These are phyloP conservation scores for Pisolithus sp. DNA, from an alignment of 768 basidiomycete species.

Conservation along the genomic window DNA sequence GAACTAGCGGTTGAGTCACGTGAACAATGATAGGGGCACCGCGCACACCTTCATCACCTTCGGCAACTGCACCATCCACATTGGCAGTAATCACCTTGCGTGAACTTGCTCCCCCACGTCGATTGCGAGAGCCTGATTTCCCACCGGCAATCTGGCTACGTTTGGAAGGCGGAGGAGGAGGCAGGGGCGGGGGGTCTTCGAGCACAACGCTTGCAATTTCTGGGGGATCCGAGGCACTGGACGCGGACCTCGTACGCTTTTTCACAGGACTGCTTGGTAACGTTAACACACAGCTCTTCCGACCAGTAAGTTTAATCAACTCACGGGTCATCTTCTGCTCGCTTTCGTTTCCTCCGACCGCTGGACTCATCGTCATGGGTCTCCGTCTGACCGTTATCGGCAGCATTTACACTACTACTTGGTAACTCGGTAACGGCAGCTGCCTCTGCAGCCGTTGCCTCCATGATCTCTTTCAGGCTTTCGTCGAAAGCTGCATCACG, in stretches of 20 bases:
- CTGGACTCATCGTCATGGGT: slow-evolving; percentile 45
- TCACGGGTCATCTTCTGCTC: slow-evolving; percentile 66
- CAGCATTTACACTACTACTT: slow-evolving; percentile 29
- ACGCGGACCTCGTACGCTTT: slow-evolving; percentile 75
- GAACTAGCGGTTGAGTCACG: slow-evolving; percentile 32
- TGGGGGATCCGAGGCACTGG: slow-evolving; percentile 57
- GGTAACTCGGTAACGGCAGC: slow-evolving; percentile 43
- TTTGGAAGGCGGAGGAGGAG: slow-evolving; percentile 26
- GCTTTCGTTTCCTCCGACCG: slow-evolving; percentile 67
- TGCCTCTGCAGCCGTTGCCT: slow-evolving; percentile 68
- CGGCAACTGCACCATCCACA: slow-evolving; percentile 26
- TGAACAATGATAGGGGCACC: slow-evolving; percentile 21
- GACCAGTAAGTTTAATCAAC: slow-evolving; percentile 19
- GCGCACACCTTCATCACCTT: slow-evolving; percentile 59
- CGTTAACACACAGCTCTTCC: slow-evolving; percentile 7
- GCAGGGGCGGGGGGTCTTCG: slow-evolving; percentile 33
- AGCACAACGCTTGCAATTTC: slow-evolving; percentile 32
- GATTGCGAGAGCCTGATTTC: slow-evolving; percentile 26
- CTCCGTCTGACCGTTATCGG: slow-evolving; percentile 35
- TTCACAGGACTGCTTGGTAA: slow-evolving; percentile 38
- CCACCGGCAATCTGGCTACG: slow-evolving; percentile 12
- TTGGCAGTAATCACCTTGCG: slow-evolving; percentile 19
- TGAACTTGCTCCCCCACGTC: slow-evolving; percentile 23
- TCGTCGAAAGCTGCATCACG: slow-evolving; percentile 92
- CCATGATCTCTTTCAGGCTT: slow-evolving; percentile 70